Evolutionary conservation across 225 moss, liverwort and hornwort species (phyloP), one percentile per base, ranked within the genome.

Genomic region (Polytrichum formosum): DNA sequence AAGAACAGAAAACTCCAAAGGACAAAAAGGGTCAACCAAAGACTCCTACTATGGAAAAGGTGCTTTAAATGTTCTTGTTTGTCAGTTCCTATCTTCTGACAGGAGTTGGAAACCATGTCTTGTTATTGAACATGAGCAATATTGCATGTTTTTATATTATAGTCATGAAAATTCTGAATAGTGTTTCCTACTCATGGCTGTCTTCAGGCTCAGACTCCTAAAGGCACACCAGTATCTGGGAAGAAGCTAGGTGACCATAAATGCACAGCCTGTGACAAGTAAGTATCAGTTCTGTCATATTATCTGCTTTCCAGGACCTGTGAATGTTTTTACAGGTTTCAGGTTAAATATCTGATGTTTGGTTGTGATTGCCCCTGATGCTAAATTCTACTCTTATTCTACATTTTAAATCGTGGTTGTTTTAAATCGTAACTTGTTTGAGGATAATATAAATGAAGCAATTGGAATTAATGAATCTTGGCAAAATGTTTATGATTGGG

Each of bases 251-350:
- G 84, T 28, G 67, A 69, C 18, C 69, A 84, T 61, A 64, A 65
- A 61, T 87, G 87, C 58, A 78, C 67, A 5, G 77, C 69, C 0
- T 87, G 87, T 72, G 73, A 79, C 16, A 87, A 67, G 87, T 87
- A 72, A 63, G 30, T 18, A 35, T 9, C 9, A 35, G 35, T 35
- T 35, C 35, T 35, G 58, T 6, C 6, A 13, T 16, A 46, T 46
- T 46, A 46, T 46, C 46, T 46, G 13, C 46, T 46, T 46, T 46
- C 46, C 13, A 46, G 46, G 46, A 55, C 23, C 16, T 17, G 28
- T 22, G 4, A 28, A 55, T 30, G 0, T 0, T 66, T 18, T 26
- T 55, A 7, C 25, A 25, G 1, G 23, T 21, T 61, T 54, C 30
- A 9, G 5, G 2, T 8, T 26, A 1, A 66, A 29, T 28, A 29